Conservation (phyloP, 2,329 filamentous ascomycete species). For the Cordyceps sp. region DNA sequence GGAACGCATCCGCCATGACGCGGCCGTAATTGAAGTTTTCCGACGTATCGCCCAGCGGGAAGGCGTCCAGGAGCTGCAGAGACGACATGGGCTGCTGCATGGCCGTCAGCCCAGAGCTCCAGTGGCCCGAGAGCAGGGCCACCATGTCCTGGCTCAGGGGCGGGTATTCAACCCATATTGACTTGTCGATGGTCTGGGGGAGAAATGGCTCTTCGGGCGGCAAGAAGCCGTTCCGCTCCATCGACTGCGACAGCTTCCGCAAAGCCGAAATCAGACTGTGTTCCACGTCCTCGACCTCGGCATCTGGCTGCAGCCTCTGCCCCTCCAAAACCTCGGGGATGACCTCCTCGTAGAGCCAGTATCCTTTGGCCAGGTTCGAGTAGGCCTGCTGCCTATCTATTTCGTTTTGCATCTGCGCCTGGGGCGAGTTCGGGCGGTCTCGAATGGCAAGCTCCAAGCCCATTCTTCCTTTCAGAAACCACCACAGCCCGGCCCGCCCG, state of each 20-base stretch:
- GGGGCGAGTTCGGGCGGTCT: slow-evolving; percentile 34
- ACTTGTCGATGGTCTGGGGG: slow-evolving; percentile 65
- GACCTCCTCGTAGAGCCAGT: slow-evolving; percentile 55
- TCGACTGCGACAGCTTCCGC: slow-evolving; percentile 60
- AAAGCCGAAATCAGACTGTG: slow-evolving; percentile 46
- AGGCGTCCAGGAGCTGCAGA: slow-evolving; percentile 44
- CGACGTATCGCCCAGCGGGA: slow-evolving; percentile 62
- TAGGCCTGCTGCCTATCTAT: slow-evolving; percentile 58
- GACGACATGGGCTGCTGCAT: slow-evolving; percentile 27
- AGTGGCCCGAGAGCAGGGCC: slow-evolving; percentile 49
- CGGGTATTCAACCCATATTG: slow-evolving; percentile 70
- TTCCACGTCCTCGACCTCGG: slow-evolving; percentile 35
- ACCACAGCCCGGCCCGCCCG: slow-evolving; percentile 64
- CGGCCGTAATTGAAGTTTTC: slow-evolving; percentile 66
- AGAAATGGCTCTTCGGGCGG: slow-evolving; percentile 51
- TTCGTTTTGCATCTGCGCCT: slow-evolving; percentile 35
- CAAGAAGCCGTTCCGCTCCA: slow-evolving; percentile 69
- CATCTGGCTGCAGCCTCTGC: slow-evolving; percentile 22
- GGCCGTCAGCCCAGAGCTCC: slow-evolving; percentile 30
- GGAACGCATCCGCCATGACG: slow-evolving; percentile 55
- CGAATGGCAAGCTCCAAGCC: slow-evolving; percentile 58
- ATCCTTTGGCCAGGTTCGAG: slow-evolving; percentile 68
- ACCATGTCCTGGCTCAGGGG: slow-evolving; percentile 54
- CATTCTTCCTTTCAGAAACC: slow-evolving; percentile 71
- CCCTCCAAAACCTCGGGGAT: slow-evolving; percentile 30